Evolutionary conservation across 768 basidiomycete species (phyloP).

Genomic region (Clavulina sp.): DNA sequence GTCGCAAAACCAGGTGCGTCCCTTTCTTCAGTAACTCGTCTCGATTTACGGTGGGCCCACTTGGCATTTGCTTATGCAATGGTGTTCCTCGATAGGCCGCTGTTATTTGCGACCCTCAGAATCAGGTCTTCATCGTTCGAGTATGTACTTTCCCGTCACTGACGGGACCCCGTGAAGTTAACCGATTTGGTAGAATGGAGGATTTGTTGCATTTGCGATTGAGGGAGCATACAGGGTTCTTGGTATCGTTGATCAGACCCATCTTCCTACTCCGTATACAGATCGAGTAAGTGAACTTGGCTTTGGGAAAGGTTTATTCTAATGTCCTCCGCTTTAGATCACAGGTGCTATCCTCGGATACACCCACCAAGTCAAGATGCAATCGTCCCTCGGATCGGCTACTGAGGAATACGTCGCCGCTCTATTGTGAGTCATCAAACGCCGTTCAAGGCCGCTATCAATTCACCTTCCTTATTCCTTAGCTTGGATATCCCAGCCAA

Average conservation of each 20-base stretch:
- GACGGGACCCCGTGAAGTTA: background rate
- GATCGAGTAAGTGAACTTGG: conserved; percentile 6
- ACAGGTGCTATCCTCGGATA: conserved; percentile 49
- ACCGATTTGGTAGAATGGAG: conserved; percentile 17
- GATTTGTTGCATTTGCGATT: conserved; percentile 51
- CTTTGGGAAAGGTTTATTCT: conserved; percentile 13
- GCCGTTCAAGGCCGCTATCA: background rate
- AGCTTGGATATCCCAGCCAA: conserved; percentile 63
- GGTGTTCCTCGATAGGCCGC: conserved; percentile 26
- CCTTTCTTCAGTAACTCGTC: background rate
- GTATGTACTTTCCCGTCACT: conserved; percentile 4
- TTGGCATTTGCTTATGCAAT: conserved; percentile 57
- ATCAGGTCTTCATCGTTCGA: conserved; percentile 54
- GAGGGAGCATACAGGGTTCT: conserved; percentile 65
- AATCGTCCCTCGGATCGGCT: conserved; percentile 27
- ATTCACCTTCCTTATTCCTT: conserved; percentile 20
- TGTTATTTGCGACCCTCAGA: conserved; percentile 20
- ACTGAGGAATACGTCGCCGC: conserved; percentile 67
- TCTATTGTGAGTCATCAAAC: conserved; percentile 37
- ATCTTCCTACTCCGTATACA: conserved; percentile 37
- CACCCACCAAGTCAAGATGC: conserved; percentile 68
- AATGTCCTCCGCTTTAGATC: conserved; percentile 23
- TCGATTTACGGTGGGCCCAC: conserved; percentile 11
- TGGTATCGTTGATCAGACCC: conserved; percentile 71
- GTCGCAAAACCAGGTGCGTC: conserved; percentile 57